Conservation (phyloP, 73 alveolate species). For the Diophrys sp. region DNA sequence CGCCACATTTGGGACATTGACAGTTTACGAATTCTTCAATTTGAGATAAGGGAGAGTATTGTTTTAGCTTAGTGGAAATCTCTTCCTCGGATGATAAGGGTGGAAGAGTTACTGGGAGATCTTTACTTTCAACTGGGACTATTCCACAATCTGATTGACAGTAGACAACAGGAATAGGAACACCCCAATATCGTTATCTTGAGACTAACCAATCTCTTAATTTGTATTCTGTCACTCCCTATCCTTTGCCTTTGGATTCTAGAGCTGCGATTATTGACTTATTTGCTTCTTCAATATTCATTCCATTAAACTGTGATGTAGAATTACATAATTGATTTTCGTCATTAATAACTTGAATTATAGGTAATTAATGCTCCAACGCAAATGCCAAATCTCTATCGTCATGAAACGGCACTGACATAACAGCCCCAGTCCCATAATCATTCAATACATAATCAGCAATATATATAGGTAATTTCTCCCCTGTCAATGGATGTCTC, state of each 20-base stretch:
- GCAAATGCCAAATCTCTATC: slow-evolving; percentile 60
- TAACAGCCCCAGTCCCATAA: slow-evolving; percentile 60
- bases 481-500: slow-evolving; percentile 55
- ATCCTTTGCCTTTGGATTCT: slow-evolving; percentile 9
- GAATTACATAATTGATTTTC: slow-evolving; percentile 29
- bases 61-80: too few species aligned
- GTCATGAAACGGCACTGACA: slow-evolving; percentile 77
- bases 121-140: slow-evolving; percentile 34
- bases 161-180: slow-evolving; percentile 69
- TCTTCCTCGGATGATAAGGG: not conserved
- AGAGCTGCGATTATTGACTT: slow-evolving; percentile 8
- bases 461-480: slow-evolving; percentile 45
- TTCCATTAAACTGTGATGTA: slow-evolving; percentile 31
- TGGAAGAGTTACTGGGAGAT: slow-evolving; percentile 67
- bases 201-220: slow-evolving; percentile 63
- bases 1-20: slow-evolving; percentile 46
- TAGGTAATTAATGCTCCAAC: slow-evolving; percentile 6
- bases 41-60: too few species aligned
- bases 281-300: slow-evolving; percentile 31
- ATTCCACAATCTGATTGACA: slow-evolving; percentile 53
- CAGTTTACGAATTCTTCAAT: slow-evolving; percentile 25
- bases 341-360: slow-evolving; percentile 23
- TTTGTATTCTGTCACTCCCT: slow-evolving; percentile 34
- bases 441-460: slow-evolving; percentile 59
- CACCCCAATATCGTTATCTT: slow-evolving; percentile 78